phyloP scores from a whole-genome alignment of 768 basidiomycete species.

The Boletus subcaerulescens region DNA sequence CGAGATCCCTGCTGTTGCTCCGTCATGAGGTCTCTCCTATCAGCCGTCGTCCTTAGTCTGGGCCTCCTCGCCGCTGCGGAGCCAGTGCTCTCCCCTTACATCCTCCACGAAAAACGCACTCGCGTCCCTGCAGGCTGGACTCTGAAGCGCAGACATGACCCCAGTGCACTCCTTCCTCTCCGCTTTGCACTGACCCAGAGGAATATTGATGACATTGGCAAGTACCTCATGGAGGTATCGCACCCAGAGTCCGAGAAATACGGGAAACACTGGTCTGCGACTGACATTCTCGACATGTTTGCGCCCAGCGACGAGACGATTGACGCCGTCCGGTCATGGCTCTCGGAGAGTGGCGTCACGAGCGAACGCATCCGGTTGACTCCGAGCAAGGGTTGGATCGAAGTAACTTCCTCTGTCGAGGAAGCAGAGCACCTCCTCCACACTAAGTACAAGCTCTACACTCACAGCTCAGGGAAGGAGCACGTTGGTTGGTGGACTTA shows the following conservation, averaged over 20 bases:
- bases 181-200: constrained; percentile 29
- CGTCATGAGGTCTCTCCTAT: constrained; percentile 16
- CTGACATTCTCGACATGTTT: constrained; percentile 23
- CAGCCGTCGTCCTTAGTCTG: constrained; percentile 6
- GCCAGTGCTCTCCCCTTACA: constrained; percentile 17
- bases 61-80: constrained; percentile 3
- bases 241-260: constrained; percentile 35
- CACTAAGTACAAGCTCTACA: constrained; percentile 32
- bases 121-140: constrained; percentile 33
- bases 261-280: constrained; percentile 32
- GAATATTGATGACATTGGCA: constrained; percentile 14
- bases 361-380: constrained; percentile 16
- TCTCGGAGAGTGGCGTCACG: constrained; percentile 24
- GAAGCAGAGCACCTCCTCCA: constrained; percentile 33
- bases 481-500: constrained; percentile 21
- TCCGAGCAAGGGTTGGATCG: constrained; percentile 25
- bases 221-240: constrained; percentile 32
- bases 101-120: constrained; percentile 41
- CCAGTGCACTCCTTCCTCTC: constrained; percentile 27
- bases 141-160: constrained; percentile 33
- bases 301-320: constrained; percentile 22
- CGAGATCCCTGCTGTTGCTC: background rate
- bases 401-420: constrained; percentile 24
- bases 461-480: constrained; percentile 21
- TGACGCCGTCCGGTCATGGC: constrained; percentile 23